Evolutionary conservation across 306 rosid genomes (phyloP).

Genomic region (Prinsepia uniflora): DNA sequence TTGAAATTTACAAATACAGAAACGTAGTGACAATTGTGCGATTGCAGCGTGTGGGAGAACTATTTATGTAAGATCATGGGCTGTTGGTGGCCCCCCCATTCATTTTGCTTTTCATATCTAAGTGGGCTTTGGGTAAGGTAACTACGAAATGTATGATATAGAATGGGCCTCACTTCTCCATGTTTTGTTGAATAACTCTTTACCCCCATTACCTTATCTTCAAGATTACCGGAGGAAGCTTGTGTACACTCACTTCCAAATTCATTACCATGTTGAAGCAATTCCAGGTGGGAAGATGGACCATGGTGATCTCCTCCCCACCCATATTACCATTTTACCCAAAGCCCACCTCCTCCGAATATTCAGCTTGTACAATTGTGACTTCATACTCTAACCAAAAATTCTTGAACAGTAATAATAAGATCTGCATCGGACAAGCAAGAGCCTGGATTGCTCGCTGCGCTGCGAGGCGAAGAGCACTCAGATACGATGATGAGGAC

Average conservation of each 20-base stretch:
- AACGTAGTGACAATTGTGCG: not conserved
- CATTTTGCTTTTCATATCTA: no score
- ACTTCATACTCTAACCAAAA: not conserved
- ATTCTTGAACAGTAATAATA: slow-evolving; percentile 3
- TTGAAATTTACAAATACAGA: not conserved
- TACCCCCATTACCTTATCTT: no score
- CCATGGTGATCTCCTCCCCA: not conserved
- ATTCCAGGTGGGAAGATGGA: slow-evolving; percentile 12
- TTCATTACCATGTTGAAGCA: slow-evolving; percentile 9
- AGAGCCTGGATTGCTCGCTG: slow-evolving; percentile 24
- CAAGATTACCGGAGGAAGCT: no score
- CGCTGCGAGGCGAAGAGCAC: slow-evolving; percentile 48
- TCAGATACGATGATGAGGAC: slow-evolving; percentile 44
- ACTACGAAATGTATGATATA: no score
- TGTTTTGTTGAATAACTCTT: no score
- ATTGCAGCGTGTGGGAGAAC: not conserved
- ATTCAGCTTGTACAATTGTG: not conserved
- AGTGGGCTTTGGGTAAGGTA: no score
- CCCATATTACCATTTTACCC: not conserved
- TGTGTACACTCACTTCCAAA: no score
- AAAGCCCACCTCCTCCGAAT: not conserved
- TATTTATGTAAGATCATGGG: no score
- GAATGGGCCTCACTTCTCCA: no score
- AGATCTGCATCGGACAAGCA: slow-evolving; percentile 2
- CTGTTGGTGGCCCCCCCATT: no score